Percentiles rank a stretch among this genome's conserved stretches.
phyloP scores from a whole-genome alignment of 1,284 basidiomycete genomes.

The Thelephora terrestris region DNA sequence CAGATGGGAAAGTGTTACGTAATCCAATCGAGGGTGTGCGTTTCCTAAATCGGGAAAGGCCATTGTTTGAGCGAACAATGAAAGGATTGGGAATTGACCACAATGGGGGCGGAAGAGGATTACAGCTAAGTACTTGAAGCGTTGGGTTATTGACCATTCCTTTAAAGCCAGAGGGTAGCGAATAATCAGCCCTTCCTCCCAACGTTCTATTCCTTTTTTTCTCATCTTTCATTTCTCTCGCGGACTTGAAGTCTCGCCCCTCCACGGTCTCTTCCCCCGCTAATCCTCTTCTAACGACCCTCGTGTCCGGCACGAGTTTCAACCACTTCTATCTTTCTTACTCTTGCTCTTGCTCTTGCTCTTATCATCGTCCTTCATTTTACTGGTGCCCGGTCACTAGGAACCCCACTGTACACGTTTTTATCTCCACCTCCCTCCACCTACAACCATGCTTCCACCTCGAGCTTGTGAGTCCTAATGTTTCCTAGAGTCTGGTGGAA shows the following conservation, averaged over 20 bases:
- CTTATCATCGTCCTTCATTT: background rate
- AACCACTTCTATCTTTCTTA: background rate
- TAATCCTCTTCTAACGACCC: background rate
- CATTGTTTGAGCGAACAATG: too few relatives aligned
- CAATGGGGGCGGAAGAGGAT: too few relatives aligned
- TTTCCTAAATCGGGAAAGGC: too few relatives aligned
- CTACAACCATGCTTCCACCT: slow-evolving; percentile 12
- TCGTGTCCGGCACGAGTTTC: background rate
- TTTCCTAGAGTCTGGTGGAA: background rate
- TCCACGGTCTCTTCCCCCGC: background rate
- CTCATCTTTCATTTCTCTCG: background rate
- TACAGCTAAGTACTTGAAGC: too few relatives aligned
- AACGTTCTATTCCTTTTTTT: background rate
- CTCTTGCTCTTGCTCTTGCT: background rate
- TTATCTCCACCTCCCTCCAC: background rate
- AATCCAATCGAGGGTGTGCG: too few relatives aligned
- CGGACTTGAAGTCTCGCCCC: background rate
- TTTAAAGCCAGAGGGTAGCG: too few relatives aligned
- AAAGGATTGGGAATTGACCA: too few relatives aligned
- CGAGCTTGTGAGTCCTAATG: slow-evolving; percentile 11
- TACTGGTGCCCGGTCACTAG: background rate
- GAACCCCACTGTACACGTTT: background rate
- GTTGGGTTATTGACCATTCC: too few relatives aligned
- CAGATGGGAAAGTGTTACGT: too few relatives aligned
- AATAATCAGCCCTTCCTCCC: background rate